These are phyloP conservation scores for Penicillium sp. DNA, from an alignment of 2,329 filamentous ascomycete genomes.

Conservation along the genomic window DNA sequence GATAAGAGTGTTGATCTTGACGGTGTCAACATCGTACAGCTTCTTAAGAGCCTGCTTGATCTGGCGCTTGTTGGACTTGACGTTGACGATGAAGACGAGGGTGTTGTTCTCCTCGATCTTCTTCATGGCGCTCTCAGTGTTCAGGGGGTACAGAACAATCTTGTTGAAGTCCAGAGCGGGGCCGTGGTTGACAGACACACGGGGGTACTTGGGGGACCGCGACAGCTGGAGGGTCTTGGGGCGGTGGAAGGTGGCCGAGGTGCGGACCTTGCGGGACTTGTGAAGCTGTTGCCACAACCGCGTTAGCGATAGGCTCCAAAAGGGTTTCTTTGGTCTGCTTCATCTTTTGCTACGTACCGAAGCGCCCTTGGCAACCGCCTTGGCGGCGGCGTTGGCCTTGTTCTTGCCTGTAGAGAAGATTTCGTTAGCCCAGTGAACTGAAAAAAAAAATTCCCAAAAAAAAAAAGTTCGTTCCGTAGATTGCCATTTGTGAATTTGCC, in stretches of 20 bases:
- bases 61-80: constrained; percentile 99
- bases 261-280: constrained; percentile 91
- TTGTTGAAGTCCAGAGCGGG: constrained; percentile 96
- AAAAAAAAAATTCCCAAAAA: constrained; percentile 3
- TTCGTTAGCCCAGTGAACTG: constrained; percentile 29
- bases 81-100: constrained; percentile 92
- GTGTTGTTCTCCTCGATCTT: constrained; percentile 99
- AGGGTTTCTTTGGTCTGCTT: constrained; percentile 10
- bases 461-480: constrained; percentile 15
- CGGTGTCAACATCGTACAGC: constrained; percentile 95
- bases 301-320: constrained; percentile 15
- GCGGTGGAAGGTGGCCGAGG: constrained; percentile 92
- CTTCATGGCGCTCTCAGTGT: constrained; percentile 99
- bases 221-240: constrained; percentile 95
- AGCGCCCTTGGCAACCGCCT: constrained; percentile 94
- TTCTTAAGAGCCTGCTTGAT: constrained; percentile 98
- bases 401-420: constrained; percentile 48
- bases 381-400: constrained; percentile 89
- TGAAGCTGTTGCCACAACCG: constrained; percentile 56
- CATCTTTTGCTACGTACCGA: constrained; percentile 66
- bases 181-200: constrained; percentile 87
- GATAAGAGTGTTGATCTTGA: constrained; percentile 99
- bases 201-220: constrained; percentile 91
- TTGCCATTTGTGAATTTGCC: constrained; percentile 18
- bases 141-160: constrained; percentile 95